These are phyloP conservation scores for Thecaphora thlaspeos DNA, from an alignment of 1,284 basidiomycete species.

Conservation along the genomic window DNA sequence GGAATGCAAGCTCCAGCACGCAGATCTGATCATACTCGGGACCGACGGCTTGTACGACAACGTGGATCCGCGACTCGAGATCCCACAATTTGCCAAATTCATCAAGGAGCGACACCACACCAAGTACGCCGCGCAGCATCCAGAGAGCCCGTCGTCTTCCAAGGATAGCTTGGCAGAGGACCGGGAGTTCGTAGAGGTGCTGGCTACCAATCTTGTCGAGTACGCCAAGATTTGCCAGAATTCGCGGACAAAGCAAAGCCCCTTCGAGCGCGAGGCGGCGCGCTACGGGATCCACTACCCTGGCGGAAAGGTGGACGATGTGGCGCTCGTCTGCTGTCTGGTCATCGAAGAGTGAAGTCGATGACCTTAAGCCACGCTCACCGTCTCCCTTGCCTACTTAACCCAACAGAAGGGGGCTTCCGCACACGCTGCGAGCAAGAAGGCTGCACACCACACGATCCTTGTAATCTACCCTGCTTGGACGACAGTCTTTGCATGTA, in stretches of 20 bases:
- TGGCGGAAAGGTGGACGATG: slow-evolving; percentile 60
- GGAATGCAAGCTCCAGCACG: slow-evolving; percentile 40
- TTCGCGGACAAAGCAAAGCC: slow-evolving; percentile 70
- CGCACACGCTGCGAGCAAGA: no score
- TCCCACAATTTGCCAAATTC: slow-evolving; percentile 48
- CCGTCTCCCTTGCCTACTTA: no score
- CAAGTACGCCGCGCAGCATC: slow-evolving; percentile 15
- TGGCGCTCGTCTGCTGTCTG: slow-evolving; percentile 62
- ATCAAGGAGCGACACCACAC: slow-evolving; percentile 52
- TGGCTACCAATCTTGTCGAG: slow-evolving; percentile 44
- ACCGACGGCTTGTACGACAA: slow-evolving; percentile 87
- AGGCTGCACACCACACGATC: no score
- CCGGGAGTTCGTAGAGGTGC: slow-evolving; percentile 41
- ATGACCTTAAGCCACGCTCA: no score
- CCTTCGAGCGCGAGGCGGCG: slow-evolving; percentile 51
- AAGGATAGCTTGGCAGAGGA: slow-evolving; percentile 43
- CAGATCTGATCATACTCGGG: slow-evolving; percentile 60
- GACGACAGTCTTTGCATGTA: no score
- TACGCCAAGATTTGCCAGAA: slow-evolving; percentile 40
- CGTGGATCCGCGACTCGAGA: slow-evolving; percentile 69
- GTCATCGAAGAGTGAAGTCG: slow-evolving; percentile 59
- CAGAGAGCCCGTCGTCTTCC: slow-evolving; percentile 1
- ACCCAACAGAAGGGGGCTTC: no score
- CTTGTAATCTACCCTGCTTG: no score
- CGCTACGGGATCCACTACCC: slow-evolving; percentile 57